Conservation (phyloP, 2,329 filamentous ascomycete species). For the Thermothelomyces thermophilus region DNA sequence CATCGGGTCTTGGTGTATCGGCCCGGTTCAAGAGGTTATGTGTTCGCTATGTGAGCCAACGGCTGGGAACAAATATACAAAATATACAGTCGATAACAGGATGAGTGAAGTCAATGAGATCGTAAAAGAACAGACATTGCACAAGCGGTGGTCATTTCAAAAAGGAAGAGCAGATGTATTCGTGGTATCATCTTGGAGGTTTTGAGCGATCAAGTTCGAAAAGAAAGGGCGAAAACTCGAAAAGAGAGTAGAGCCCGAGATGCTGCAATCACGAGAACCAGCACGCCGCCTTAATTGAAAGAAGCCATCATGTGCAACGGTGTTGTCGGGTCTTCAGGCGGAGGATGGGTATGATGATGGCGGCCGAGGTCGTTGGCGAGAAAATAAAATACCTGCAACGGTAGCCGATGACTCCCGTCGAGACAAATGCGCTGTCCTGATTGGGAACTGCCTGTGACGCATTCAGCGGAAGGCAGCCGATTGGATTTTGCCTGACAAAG, state of each 20-base stretch:
- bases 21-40: neutral
- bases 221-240: neutral
- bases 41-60: neutral
- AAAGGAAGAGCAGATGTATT: conserved; percentile 28
- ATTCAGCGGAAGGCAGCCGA: neutral
- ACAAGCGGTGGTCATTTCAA: conserved; percentile 20
- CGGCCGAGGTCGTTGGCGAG: neutral
- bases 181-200: conserved; percentile 36
- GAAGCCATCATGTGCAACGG: conserved; percentile 8
- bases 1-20: conserved; percentile 48
- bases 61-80: neutral
- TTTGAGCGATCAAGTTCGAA: conserved; percentile 12
- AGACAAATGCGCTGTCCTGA: conserved; percentile 4
- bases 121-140: conserved; percentile 23
- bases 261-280: neutral
- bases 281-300: conserved; percentile 4
- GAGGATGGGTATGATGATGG: neutral
- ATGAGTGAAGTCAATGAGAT: conserved; percentile 10
- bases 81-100: neutral
- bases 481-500: neutral
- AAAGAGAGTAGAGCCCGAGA: neutral
- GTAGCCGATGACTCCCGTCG: conserved; percentile 5
- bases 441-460: conserved; percentile 1
- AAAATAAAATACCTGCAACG: neutral
- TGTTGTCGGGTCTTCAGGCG: neutral